Conservation (phyloP, 2,329 filamentous ascomycete genomes). For the Pezicula neosporulosa region DNA sequence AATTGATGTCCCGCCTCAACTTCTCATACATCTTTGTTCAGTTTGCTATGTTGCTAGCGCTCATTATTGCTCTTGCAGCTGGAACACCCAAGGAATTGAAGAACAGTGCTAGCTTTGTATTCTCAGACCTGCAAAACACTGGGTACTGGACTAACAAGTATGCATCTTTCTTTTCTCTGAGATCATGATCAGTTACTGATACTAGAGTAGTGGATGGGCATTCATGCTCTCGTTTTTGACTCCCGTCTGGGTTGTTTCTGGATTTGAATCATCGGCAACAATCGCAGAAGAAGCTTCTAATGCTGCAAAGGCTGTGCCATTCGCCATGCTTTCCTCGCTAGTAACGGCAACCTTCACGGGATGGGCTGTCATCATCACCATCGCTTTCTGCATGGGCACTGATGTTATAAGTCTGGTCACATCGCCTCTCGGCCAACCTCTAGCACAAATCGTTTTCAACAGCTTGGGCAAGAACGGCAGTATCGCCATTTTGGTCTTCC, state of each 20-base stretch:
- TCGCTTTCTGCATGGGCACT: slow-evolving; percentile 51
- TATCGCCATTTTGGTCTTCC: slow-evolving; percentile 32
- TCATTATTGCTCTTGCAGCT: slow-evolving; percentile 25
- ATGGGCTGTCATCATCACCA: slow-evolving; percentile 54
- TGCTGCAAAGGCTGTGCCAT: slow-evolving; percentile 27
- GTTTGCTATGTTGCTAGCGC: slow-evolving; percentile 24
- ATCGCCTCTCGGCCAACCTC: slow-evolving; percentile 45
- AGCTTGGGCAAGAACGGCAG: slow-evolving; percentile 49
- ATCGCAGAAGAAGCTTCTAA: slow-evolving; percentile 29
- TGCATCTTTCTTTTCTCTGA: background rate
- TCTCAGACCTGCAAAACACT: slow-evolving; percentile 25
- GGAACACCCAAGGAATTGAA: slow-evolving; percentile 22
- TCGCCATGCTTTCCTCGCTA: slow-evolving; percentile 27
- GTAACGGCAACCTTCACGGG: slow-evolving; percentile 36
- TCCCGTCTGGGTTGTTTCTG: slow-evolving; percentile 30
- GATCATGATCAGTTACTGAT: background rate
- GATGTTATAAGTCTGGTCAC: slow-evolving; percentile 42
- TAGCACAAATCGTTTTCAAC: slow-evolving; percentile 56
- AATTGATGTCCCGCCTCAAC: slow-evolving; percentile 24
- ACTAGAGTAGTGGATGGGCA: slow-evolving; percentile 21
- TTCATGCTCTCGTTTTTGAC: slow-evolving; percentile 28
- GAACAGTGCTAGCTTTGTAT: slow-evolving; percentile 25
- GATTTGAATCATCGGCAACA: slow-evolving; percentile 27
- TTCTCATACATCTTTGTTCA: slow-evolving; percentile 26
- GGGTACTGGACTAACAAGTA: slow-evolving; percentile 25